Conservation (phyloP, 495 filamentous ascomycete species). For the Aspergillus biplanus region DNA sequence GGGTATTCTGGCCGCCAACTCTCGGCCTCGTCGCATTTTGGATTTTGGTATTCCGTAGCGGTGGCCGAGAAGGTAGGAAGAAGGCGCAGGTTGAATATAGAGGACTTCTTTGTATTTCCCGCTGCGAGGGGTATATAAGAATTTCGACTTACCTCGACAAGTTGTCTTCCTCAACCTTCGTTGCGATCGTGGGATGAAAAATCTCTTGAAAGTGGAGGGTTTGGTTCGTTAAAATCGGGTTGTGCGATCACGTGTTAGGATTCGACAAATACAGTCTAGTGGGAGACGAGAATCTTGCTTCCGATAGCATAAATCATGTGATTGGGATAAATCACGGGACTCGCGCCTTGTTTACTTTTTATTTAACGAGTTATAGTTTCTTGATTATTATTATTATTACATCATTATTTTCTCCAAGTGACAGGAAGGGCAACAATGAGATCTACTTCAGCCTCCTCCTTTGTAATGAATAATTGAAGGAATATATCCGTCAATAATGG, state of each 20-base stretch:
- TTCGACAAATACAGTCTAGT: slow-evolving; percentile 20
- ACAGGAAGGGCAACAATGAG: background rate
- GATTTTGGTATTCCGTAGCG: too few species aligned
- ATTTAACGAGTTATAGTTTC: background rate
- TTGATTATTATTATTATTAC: background rate
- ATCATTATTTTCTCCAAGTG: background rate
- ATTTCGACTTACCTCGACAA: slow-evolving; percentile 55
- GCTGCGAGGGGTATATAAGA: background rate
- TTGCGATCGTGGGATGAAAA: slow-evolving; percentile 40
- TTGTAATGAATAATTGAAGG: slow-evolving; percentile 18
- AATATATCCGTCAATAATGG: slow-evolving; percentile 3
- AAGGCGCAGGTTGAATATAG: background rate
- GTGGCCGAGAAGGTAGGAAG: too few species aligned
- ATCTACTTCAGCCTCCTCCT: background rate
- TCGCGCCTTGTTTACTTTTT: slow-evolving; percentile 2
- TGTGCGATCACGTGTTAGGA: slow-evolving; percentile 50
- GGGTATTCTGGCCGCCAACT: too few species aligned
- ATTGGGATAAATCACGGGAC: slow-evolving; percentile 10
- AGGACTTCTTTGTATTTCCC: background rate
- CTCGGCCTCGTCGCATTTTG: too few species aligned
- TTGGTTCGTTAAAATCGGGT: slow-evolving; percentile 48
- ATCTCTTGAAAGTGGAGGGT: slow-evolving; percentile 32
- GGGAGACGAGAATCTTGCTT: slow-evolving; percentile 8
- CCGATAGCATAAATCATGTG: slow-evolving; percentile 20
- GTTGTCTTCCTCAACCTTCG: slow-evolving; percentile 62